Conservation (phyloP, 164 flowering plant genomes). For the Nelumbo lutea region DNA sequence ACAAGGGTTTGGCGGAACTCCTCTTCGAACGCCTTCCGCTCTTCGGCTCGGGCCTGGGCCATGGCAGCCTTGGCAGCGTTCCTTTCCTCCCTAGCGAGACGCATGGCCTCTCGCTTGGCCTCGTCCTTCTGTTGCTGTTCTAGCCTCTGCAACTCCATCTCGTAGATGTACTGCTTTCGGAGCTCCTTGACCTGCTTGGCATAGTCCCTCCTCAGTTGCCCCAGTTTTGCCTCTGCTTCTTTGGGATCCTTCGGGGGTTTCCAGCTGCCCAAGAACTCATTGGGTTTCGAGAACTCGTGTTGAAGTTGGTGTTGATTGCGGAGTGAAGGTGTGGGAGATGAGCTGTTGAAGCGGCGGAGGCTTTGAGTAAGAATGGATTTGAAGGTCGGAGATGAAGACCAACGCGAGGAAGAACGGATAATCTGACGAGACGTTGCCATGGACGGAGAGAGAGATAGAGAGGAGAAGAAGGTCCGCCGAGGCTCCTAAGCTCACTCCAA, state of each 20-base stretch:
- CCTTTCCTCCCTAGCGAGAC: conserved; percentile 55
- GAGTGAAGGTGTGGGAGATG: conserved; percentile 8
- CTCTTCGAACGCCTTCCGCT: conserved; percentile 51
- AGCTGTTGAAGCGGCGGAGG: conserved; percentile 14
- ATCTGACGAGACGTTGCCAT: conserved; percentile 21
- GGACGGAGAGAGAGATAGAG: not conserved
- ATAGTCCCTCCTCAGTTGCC: conserved; percentile 50
- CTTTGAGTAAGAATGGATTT: conserved; percentile 4
- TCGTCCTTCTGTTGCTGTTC: conserved; percentile 61
- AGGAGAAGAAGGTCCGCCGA: too few species aligned
- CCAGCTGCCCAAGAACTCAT: conserved; percentile 64
- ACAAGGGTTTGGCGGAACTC: conserved; percentile 69
- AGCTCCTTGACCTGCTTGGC: conserved; percentile 54
- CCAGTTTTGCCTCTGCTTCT: conserved; percentile 57
- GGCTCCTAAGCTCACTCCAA: too few species aligned
- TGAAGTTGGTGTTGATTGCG: conserved; percentile 25
- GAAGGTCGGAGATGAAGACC: conserved; percentile 4
- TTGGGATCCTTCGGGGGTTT: conserved; percentile 43
- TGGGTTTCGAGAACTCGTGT: conserved; percentile 44
- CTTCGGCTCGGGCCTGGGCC: conserved; percentile 42
- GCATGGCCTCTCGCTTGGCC: conserved; percentile 48
- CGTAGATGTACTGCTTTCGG: conserved; percentile 57
- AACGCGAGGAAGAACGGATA: conserved; percentile 4
- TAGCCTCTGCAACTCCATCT: conserved; percentile 56
- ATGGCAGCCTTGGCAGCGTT: conserved; percentile 50